Base-by-base conservation (phyloP, 345 rosid genomes). In the Cardamine resedifolia region DNA sequence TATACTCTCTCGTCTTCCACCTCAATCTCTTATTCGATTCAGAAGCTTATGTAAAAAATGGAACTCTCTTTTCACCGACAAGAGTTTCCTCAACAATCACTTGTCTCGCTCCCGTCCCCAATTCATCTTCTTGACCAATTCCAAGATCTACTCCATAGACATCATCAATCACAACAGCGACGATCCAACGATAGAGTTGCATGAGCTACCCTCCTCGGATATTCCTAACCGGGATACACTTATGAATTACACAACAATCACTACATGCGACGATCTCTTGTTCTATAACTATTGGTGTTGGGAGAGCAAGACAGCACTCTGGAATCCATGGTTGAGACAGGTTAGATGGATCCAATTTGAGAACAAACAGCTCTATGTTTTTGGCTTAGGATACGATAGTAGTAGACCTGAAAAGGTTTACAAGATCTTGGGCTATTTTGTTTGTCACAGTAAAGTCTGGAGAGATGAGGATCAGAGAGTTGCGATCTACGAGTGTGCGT, bases 291-390 rank as follows among this genome's bases (percentile, higher is more conserved):
- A 57, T 31, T 0, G 0, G 9, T 7, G 0, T 31, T 31, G 10
- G 9, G 10, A 5, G 34, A 45, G 3, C 0, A 0, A 0, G 28
- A 34, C 12, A n/a, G n/a, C 6, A 0, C 10, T 58, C 3, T 58
- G 64, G 28, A 58, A 58, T 20, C 64, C 64, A 14, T 58, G 43
- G 44, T 19, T 34, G 63, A 58, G 41, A 10, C 63, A 19, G n/a
- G 27, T 18, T 33, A 18, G 5, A 34, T 4, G 44, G 45, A 5
- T 4, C 10, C 6, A 34, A 36, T 2, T 5, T 20, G 16, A 53
- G 14, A 6, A 6, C 14, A 5, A 3, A 4, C 3, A 1, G 3
- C n/a, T 58, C 6, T 0, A 0, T 5, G 5, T 12, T 19, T 20
- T 58, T 1, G 45, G 63, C 27, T 19, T 58, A 34, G 45, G 63